phyloP scores from a whole-genome alignment of 2,329 filamentous ascomycete species.

The Apiospora rasikravindrae region DNA sequence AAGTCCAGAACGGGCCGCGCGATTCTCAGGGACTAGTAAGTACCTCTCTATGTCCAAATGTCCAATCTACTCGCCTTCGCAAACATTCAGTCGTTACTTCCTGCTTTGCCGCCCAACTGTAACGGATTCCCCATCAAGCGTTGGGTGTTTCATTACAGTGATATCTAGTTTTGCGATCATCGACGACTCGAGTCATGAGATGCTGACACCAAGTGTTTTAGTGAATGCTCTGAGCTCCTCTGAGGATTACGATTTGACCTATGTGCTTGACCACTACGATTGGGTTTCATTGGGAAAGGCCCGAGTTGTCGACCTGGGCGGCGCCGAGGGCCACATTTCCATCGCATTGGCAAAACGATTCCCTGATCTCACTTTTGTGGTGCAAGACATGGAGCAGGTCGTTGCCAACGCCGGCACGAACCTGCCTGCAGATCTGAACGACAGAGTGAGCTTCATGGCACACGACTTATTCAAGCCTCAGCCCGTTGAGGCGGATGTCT shows the following conservation, averaged over 20 bases:
- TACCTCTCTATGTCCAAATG: not conserved
- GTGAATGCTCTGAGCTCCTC: constrained; percentile 53
- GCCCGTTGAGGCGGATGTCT: constrained; percentile 47
- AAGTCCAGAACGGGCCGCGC: not conserved
- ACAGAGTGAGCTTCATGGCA: constrained; percentile 35
- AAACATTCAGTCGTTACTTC: no score
- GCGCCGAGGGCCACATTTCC: constrained; percentile 62
- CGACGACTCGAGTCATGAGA: no score
- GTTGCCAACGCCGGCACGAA: constrained; percentile 53
- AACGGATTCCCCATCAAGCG: no score
- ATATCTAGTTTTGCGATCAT: no score
- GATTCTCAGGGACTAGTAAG: not conserved
- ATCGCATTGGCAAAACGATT: constrained; percentile 58
- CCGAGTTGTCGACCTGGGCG: constrained; percentile 63
- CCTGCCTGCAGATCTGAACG: constrained; percentile 37
- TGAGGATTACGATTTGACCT: constrained; percentile 59
- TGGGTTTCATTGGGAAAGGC: constrained; percentile 35
- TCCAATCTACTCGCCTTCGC: no score
- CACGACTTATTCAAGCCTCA: constrained; percentile 53
- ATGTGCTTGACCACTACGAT: constrained; percentile 53
- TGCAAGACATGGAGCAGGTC: constrained; percentile 59
- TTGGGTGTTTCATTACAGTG: no score
- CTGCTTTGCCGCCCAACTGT: no score
- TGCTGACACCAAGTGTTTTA: not conserved
- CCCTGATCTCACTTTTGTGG: constrained; percentile 56